Base-by-base conservation (phyloP, 1,139 yeast species). In the Candida sp. region DNA sequence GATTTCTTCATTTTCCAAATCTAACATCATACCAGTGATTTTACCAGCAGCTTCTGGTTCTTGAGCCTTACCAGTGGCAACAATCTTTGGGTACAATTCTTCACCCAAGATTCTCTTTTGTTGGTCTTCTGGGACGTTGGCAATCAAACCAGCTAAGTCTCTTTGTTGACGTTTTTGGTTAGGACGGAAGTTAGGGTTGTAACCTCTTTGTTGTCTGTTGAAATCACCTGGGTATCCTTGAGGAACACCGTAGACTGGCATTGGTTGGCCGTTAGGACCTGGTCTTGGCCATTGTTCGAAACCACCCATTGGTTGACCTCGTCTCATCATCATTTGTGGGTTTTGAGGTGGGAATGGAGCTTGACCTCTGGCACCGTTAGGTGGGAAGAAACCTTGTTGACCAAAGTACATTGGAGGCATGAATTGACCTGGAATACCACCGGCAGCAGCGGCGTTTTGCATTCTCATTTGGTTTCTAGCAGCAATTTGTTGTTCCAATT, bases 1-100 rank as follows among this genome's bases (percentile, higher is more conserved):
- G 60, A 95, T 87, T 75, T 93, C 97, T 63, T 83, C 82, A 73
- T 87, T 88, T 64, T 90, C 95, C 82, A 93, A 84, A 67, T 91
- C 97, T 66, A 93, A 82, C 79, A 93, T 84, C 99, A 93, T 93
- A 77, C 98, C 99, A 57, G 99, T 93, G 67, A 93, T 90, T 80
- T 91, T 93, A 75, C 97, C 97, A 57, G 98, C 97, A 64, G 96
- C 91, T 72, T 89, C 97, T 51, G 88, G 88, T 64, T 88, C 96
- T 60, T 78, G 79, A 52, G 83, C 84, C 68, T 87, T 84, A 64
- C 95, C 95, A 64, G 93, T 87, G 57, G 91, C 83, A 56, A 86
- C 84, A 63, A 95, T 87, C 82, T 85, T 89, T 66, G 96, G 95
- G 81, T 91, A 95, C 66, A 95, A 81, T 67, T 90, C 96, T 80